phyloP scores from a whole-genome alignment of 208 protist species.

The Leishmania mexicana region DNA sequence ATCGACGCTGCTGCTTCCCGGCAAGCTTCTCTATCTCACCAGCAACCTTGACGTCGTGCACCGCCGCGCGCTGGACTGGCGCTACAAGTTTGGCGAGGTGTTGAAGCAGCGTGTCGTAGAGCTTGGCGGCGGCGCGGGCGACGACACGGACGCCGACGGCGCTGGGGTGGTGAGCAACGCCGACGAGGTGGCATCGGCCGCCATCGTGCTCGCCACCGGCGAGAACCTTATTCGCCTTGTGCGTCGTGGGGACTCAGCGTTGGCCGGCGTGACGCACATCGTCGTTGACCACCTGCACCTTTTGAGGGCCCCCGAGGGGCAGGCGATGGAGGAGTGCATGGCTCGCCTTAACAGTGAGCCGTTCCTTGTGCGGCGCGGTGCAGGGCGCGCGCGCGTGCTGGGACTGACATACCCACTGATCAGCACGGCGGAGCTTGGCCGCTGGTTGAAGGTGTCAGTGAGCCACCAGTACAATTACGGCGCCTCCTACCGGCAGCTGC shows the following conservation, averaged over 20 bases:
- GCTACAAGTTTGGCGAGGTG: slow-evolving; percentile 78
- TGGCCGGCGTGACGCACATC: slow-evolving; percentile 77
- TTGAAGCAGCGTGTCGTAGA: slow-evolving; percentile 64
- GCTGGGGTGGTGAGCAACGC: background rate
- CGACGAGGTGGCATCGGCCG: slow-evolving; percentile 33
- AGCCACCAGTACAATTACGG: slow-evolving; percentile 82
- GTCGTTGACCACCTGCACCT: slow-evolving; percentile 86
- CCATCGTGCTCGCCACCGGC: slow-evolving; percentile 69
- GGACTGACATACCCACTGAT: slow-evolving; percentile 89
- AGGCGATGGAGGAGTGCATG: slow-evolving; percentile 85
- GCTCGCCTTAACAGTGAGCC: slow-evolving; percentile 69
- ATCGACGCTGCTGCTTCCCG: slow-evolving; percentile 5
- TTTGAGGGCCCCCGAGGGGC: slow-evolving; percentile 72
- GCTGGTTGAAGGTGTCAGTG: slow-evolving; percentile 73
- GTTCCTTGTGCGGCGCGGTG: slow-evolving; percentile 55
- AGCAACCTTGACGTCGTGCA: slow-evolving; percentile 63
- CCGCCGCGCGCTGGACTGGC: slow-evolving; percentile 81
- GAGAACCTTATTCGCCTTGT: slow-evolving; percentile 53
- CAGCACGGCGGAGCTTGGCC: slow-evolving; percentile 78
- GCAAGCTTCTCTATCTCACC: slow-evolving; percentile 85
- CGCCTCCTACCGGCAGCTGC: slow-evolving; percentile 70
- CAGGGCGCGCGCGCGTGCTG: slow-evolving; percentile 66
- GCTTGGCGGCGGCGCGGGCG: slow-evolving; percentile 17
- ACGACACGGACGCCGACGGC: background rate
- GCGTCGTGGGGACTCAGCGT: slow-evolving; percentile 38